Evolutionary conservation across 2,329 filamentous ascomycete genomes (phyloP).

Genomic region (Cercospora sesami): DNA sequence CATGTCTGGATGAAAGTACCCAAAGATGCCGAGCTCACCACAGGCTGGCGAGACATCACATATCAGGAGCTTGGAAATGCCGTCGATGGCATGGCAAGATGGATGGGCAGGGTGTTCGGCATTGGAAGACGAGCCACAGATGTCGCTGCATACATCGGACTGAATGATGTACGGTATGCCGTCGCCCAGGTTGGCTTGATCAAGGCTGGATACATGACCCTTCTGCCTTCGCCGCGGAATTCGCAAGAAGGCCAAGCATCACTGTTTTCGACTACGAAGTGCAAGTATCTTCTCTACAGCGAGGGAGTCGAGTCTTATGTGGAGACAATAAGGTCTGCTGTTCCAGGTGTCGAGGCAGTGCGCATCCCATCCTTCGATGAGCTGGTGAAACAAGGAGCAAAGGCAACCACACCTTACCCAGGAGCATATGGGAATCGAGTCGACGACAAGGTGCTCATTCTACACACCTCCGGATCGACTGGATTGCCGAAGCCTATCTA

Average conservation of each 20-base stretch:
- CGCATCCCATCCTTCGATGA: slow-evolving; percentile 23
- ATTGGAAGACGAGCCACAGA: slow-evolving; percentile 25
- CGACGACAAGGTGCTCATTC: slow-evolving; percentile 21
- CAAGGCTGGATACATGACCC: slow-evolving; percentile 32
- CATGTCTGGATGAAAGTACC: slow-evolving; percentile 28
- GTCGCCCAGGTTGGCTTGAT: slow-evolving; percentile 27
- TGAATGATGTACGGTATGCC: slow-evolving; percentile 30
- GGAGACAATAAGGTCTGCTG: slow-evolving; percentile 24
- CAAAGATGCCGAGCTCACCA: slow-evolving; percentile 18
- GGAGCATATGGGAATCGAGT: slow-evolving; percentile 11
- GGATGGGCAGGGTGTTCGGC: slow-evolving; percentile 27
- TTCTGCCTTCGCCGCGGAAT: slow-evolving; percentile 24
- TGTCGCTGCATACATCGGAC: slow-evolving; percentile 32
- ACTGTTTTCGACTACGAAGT: slow-evolving; percentile 24
- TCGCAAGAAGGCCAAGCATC: slow-evolving; percentile 24
- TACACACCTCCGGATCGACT: slow-evolving; percentile 29
- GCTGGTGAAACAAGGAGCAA: slow-evolving; percentile 14
- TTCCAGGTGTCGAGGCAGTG: slow-evolving; percentile 23
- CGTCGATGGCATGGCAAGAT: slow-evolving; percentile 22
- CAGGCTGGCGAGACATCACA: slow-evolving; percentile 25
- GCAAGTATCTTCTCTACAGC: slow-evolving; percentile 22
- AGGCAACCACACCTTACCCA: neutral
- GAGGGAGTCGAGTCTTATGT: slow-evolving; percentile 24
- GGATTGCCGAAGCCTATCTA: slow-evolving; percentile 27
- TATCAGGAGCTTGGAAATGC: slow-evolving; percentile 20